Evolutionary conservation across 1,284 basidiomycete genomes (phyloP).

Genomic region (Ustilago xerochloae): DNA sequence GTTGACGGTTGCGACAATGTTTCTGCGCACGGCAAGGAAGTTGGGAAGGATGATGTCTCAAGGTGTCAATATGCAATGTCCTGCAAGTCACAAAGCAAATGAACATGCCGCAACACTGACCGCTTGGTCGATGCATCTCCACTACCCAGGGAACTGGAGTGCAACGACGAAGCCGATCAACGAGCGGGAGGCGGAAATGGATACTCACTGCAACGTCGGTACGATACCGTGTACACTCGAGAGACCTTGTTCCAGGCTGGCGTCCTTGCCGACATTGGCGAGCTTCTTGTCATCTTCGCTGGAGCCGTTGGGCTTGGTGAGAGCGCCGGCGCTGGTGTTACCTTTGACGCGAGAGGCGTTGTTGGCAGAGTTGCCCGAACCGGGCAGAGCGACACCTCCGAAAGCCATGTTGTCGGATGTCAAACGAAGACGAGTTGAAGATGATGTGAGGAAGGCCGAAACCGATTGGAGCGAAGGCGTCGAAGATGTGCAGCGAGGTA

Average conservation of each 20-base stretch:
- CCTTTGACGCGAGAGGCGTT: slow-evolving; percentile 30
- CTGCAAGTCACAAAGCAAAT: slow-evolving; percentile 2
- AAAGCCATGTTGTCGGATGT: slow-evolving; percentile 37
- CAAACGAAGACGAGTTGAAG: not conserved
- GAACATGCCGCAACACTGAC: too few species aligned
- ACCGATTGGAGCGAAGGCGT: slow-evolving; percentile 6
- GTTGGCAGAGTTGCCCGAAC: slow-evolving; percentile 38
- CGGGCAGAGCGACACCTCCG: slow-evolving; percentile 51
- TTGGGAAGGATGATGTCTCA: slow-evolving; percentile 1
- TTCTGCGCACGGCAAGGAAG: slow-evolving; percentile 70
- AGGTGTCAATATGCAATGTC: slow-evolving; percentile 22
- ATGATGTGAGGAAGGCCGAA: not conserved
- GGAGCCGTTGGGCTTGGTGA: slow-evolving; percentile 33
- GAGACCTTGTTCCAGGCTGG: slow-evolving; percentile 55
- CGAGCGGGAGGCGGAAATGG: not conserved
- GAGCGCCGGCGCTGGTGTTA: slow-evolving; percentile 15
- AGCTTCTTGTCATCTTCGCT: slow-evolving; percentile 43
- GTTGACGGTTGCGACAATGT: slow-evolving; percentile 99
- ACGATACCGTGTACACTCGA: slow-evolving; percentile 68
- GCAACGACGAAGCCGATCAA: not conserved
- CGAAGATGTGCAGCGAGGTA: slow-evolving; percentile 12
- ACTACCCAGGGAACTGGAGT: too few species aligned
- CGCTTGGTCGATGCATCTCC: too few species aligned
- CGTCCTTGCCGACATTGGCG: slow-evolving; percentile 36
- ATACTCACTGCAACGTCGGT: slow-evolving; percentile 69